Percentiles rank a stretch among this genome's conserved stretches.
Conservation (phyloP, 164 flowering plant genomes). For the Dillenia turbinata region DNA sequence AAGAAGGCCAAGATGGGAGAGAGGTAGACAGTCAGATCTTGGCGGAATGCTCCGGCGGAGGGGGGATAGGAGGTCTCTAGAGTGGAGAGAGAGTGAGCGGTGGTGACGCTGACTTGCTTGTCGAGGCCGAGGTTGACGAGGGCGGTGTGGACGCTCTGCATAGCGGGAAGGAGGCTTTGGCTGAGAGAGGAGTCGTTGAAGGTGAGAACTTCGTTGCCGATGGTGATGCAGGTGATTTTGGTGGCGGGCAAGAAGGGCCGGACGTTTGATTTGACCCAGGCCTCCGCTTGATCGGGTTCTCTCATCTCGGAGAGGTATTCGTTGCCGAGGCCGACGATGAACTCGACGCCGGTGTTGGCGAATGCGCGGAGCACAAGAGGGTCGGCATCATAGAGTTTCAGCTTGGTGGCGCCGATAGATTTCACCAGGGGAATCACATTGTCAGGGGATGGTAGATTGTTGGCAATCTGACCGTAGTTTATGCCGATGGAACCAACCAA, state of each 20-base stretch:
- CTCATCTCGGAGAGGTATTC: slow-evolving; percentile 38
- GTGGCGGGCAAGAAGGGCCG: slow-evolving; percentile 40
- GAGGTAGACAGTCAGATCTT: slow-evolving; percentile 33
- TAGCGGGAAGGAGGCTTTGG: slow-evolving; percentile 48
- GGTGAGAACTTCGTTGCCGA: slow-evolving; percentile 65
- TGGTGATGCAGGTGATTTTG: slow-evolving; percentile 44
- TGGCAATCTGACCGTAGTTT: slow-evolving; percentile 69
- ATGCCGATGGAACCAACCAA: slow-evolving; percentile 40
- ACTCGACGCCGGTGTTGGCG: slow-evolving; percentile 47
- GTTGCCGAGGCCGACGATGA: slow-evolving; percentile 49
- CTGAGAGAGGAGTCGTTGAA: slow-evolving; percentile 40
- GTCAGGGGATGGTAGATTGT: slow-evolving; percentile 59
- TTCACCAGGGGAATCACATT: slow-evolving; percentile 44
- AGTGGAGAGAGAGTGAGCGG: slow-evolving; percentile 57
- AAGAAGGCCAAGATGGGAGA: slow-evolving; percentile 44
- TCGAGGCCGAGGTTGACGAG: slow-evolving; percentile 39
- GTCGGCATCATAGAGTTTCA: slow-evolving; percentile 72
- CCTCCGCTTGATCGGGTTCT: slow-evolving; percentile 34
- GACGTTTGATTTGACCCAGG: slow-evolving; percentile 43
- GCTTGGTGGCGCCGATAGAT: slow-evolving; percentile 40
- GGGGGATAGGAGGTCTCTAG: slow-evolving; percentile 71
- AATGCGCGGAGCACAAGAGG: slow-evolving; percentile 51
- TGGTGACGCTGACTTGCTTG: slow-evolving; percentile 58
- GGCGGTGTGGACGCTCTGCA: slow-evolving; percentile 60
- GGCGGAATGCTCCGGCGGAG: slow-evolving; percentile 54